Evolutionary conservation across 257 asterid species (phyloP).

Genomic region (Solanum medicagineum): DNA sequence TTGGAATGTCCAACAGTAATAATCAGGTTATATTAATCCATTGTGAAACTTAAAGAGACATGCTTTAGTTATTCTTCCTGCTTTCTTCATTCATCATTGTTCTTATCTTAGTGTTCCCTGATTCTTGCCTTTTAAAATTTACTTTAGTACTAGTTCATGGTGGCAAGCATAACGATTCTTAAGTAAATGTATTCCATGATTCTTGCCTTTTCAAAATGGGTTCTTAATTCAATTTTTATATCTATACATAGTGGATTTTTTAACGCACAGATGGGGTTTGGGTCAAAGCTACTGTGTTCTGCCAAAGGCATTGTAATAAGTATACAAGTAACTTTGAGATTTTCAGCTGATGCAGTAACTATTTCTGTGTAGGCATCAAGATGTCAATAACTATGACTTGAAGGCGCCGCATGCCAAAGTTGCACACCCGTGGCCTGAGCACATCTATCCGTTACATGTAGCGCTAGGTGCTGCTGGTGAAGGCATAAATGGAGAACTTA

Average conservation of each 20-base stretch:
- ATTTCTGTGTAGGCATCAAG: constrained; percentile 39
- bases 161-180: neutral
- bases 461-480: constrained; percentile 69
- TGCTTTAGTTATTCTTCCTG: neutral
- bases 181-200: neutral
- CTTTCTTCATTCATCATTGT: neutral
- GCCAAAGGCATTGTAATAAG: neutral
- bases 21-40: neutral
- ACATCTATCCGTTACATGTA: constrained; percentile 64
- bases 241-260: neutral
- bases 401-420: constrained; percentile 66
- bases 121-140: neutral
- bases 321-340: neutral
- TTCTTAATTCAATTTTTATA: no score
- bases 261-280: neutral
- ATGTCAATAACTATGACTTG: constrained; percentile 39
- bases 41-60: neutral
- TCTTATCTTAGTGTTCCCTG: neutral
- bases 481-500: constrained; percentile 44
- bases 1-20: neutral
- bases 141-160: neutral
- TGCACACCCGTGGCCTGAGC: constrained; percentile 75
- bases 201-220: neutral
- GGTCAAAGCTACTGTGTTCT: neutral
- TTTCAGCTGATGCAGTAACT: neutral